Evolutionary conservation across 2,329 filamentous ascomycete genomes (phyloP).

Genomic region (Tolypocladium capitatum): DNA sequence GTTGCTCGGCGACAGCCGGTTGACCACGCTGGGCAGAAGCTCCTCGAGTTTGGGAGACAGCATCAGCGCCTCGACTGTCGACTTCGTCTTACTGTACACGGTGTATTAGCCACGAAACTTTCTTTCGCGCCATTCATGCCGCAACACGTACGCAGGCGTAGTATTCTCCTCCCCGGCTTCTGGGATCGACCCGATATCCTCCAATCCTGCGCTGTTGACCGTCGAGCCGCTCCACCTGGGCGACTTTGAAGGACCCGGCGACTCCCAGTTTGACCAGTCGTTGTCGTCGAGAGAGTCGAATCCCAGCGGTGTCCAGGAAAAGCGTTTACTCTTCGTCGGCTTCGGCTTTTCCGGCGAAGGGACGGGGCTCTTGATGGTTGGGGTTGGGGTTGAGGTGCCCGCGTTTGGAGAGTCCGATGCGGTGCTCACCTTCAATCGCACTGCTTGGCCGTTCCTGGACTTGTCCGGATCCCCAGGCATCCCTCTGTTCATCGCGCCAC

Average conservation of each 20-base stretch:
- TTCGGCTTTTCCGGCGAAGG: constrained; percentile 22
- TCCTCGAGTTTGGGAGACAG: constrained; percentile 34
- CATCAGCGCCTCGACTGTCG: constrained; percentile 15
- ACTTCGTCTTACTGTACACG: constrained; percentile 19
- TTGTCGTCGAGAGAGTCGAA: constrained; percentile 45
- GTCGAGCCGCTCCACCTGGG: constrained; percentile 53
- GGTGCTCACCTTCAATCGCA: constrained; percentile 28
- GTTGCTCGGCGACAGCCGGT: constrained; percentile 59
- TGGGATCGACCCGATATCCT: constrained; percentile 32
- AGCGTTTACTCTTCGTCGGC: constrained; percentile 34
- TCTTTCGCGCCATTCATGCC: constrained; percentile 1
- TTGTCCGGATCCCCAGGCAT: constrained; percentile 27
- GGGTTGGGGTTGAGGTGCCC: constrained; percentile 17
- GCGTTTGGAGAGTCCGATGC: constrained; percentile 25
- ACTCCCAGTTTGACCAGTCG: constrained; percentile 55
- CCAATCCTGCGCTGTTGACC: constrained; percentile 24
- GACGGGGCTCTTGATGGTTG: constrained; percentile 15
- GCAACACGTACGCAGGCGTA: constrained; percentile 32
- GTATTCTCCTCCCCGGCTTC: constrained; percentile 34
- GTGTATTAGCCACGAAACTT: background rate
- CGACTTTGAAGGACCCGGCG: constrained; percentile 38
- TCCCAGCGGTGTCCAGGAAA: constrained; percentile 46
- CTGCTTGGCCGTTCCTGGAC: constrained; percentile 28
- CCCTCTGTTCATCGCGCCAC: constrained; percentile 5
- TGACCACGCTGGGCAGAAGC: constrained; percentile 56